These are phyloP conservation scores for Backusella westeae DNA, from an alignment of 192 early-diverging fungal species.

Conservation along the genomic window DNA sequence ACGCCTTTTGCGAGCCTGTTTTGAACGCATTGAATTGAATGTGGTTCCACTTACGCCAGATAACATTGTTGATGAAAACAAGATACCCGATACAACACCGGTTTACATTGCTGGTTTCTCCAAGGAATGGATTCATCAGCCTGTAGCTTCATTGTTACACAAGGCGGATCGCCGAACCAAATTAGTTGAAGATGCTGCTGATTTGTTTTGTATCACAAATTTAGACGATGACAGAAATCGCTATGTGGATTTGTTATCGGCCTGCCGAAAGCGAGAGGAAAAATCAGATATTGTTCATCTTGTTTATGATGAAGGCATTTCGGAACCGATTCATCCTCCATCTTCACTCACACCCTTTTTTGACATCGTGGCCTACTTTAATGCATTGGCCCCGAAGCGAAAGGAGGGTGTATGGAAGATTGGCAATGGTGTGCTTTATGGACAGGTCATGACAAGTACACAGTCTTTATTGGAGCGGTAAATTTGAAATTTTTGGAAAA, in stretches of 20 bases:
- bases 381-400: slow-evolving; percentile 45
- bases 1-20: slow-evolving; percentile 53
- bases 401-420: slow-evolving; percentile 39
- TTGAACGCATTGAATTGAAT: slow-evolving; percentile 65
- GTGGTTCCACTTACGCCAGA: slow-evolving; percentile 42
- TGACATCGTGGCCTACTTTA: slow-evolving; percentile 49
- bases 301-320: background rate
- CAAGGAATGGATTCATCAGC: background rate
- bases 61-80: slow-evolving; percentile 24
- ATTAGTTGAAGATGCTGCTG: background rate
- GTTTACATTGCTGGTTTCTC: slow-evolving; percentile 31
- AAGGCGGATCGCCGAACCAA: background rate
- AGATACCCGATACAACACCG: slow-evolving; percentile 39
- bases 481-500: background rate
- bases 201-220: background rate
- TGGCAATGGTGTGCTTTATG: slow-evolving; percentile 78
- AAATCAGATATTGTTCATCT: background rate
- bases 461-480: slow-evolving; percentile 92
- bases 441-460: slow-evolving; percentile 76
- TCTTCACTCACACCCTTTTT: slow-evolving; percentile 57
- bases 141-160: background rate
- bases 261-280: background rate
- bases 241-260: background rate
- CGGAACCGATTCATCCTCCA: slow-evolving; percentile 35
- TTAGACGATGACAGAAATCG: background rate